Percentiles rank a stretch among this genome's conserved stretches.
Conservation (phyloP, 2,329 filamentous ascomycete species). For the Cordyceps javanica region DNA sequence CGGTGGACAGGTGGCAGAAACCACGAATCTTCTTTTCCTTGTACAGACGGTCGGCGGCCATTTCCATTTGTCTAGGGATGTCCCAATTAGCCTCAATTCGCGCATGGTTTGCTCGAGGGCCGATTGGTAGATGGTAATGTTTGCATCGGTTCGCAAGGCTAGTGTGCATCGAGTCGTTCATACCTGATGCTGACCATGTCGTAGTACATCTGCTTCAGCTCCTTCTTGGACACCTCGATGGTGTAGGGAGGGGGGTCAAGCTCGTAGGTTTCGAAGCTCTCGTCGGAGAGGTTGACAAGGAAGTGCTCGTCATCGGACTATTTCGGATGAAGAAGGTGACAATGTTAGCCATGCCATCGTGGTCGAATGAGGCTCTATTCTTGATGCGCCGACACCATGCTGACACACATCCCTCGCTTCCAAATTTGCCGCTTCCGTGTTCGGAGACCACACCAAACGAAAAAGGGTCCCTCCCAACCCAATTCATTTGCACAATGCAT, state of each 20-base stretch:
- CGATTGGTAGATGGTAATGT: no score
- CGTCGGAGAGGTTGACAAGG: constrained; percentile 85
- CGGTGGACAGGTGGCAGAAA: constrained; percentile 98
- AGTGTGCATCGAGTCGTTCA: constrained; percentile 25
- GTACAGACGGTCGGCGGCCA: constrained; percentile 97
- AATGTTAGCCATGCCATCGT: not conserved
- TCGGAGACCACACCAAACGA: not conserved
- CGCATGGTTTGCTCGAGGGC: not conserved
- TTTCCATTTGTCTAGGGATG: constrained; percentile 84
- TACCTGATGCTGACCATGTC: constrained; percentile 96
- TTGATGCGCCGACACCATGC: not conserved
- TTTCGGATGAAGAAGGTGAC: not conserved
- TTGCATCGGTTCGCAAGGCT: not conserved
- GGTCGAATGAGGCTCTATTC: not conserved
- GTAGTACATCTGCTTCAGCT: constrained; percentile 98
- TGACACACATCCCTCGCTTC: not conserved
- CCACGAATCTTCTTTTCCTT: constrained; percentile 99
- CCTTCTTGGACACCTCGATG: constrained; percentile 89
- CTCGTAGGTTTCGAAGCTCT: constrained; percentile 99
- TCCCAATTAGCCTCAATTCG: constrained; percentile 21
- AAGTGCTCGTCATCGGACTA: constrained; percentile 94
- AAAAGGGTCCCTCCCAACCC: not conserved
- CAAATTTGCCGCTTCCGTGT: not conserved
- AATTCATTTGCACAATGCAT: not conserved
- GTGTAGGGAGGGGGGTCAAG: constrained; percentile 94